Base-by-base conservation (phyloP, 257 asterid species). In the Solanum pennellii region DNA sequence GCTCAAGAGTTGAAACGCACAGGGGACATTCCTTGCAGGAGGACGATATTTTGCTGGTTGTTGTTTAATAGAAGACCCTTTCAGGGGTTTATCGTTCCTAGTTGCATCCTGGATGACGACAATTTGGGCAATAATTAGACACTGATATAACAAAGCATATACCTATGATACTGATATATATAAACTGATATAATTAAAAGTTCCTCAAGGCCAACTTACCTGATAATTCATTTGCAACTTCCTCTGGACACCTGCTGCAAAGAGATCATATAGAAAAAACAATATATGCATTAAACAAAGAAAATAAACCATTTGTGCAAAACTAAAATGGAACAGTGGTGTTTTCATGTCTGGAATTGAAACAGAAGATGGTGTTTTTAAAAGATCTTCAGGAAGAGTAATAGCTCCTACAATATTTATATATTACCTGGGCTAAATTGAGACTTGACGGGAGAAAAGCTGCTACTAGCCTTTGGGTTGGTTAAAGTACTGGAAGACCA, bases 11-110 rank as follows among this genome's bases (percentile, higher is more conserved):
- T 49, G 21, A 9, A 74, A 73, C 94, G 92, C 92, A 94, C 98
- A 25, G 74, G 93, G 94, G 89, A 82, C 89, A 89, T 92, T 93
- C 91, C 90, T 87, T 77, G 92, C 93, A 83, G 98, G 98, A 84
- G 98, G 96, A 45, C 94, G 95, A 87, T 94, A 95, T 90, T 84
- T 92, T 14, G 95, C 95, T 92, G 92, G 99, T 86, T 89, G 98
- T 92, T 93, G 98, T 92, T 92, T 95, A 89, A 75, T 84, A 86
- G 76, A 41, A 87, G 76, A 35, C 88, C 75, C 90, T 88, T 92
- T 94, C 72, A 86, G 65, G 89, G 85, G 90, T 91, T 92, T 94
- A 60, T 90, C 92, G 86, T 82, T 91, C 90, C 92, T 94, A 14
- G 71, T 77, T 13, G 84, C 77, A 86, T 92, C 96, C 96, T 92